Conservation (phyloP, 2,329 filamentous ascomycete species). For the Colletotrichum karsti region DNA sequence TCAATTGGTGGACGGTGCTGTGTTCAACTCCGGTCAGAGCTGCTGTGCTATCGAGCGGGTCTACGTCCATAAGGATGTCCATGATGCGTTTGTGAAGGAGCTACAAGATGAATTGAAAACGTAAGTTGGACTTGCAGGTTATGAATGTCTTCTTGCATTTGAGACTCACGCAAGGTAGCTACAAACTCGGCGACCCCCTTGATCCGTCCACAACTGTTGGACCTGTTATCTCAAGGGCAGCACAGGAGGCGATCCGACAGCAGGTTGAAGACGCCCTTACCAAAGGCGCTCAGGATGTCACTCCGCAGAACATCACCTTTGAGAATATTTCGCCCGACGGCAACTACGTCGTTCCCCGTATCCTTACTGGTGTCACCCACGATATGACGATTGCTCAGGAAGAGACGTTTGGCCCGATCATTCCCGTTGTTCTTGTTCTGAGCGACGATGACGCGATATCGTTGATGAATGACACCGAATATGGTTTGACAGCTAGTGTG, state of each 20-base stretch:
- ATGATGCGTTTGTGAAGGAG: slow-evolving; percentile 63
- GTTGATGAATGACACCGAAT: slow-evolving; percentile 94
- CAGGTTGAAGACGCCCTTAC: slow-evolving; percentile 72
- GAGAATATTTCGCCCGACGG: slow-evolving; percentile 64
- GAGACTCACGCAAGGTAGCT: no score
- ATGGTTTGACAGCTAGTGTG: slow-evolving; percentile 91
- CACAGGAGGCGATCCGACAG: slow-evolving; percentile 64
- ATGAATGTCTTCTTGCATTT: no score
- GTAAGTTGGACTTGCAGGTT: background rate
- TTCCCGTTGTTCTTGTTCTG: slow-evolving; percentile 89
- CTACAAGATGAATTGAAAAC: slow-evolving; percentile 66
- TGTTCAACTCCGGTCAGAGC: slow-evolving; percentile 65
- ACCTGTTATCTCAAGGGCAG: slow-evolving; percentile 71
- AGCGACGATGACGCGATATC: slow-evolving; percentile 81
- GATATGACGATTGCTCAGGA: slow-evolving; percentile 88
- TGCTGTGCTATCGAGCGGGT: background rate
- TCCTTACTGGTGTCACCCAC: slow-evolving; percentile 82
- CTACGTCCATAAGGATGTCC: background rate
- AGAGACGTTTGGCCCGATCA: slow-evolving; percentile 93
- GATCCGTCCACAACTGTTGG: slow-evolving; percentile 70
- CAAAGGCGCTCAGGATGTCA: slow-evolving; percentile 72
- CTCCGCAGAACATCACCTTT: slow-evolving; percentile 63
- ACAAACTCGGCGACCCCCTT: slow-evolving; percentile 67
- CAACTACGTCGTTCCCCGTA: slow-evolving; percentile 74
- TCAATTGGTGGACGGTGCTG: slow-evolving; percentile 75